Evolutionary conservation across 306 rosid genomes (phyloP).

Genomic region (Arachis stenosperma): DNA sequence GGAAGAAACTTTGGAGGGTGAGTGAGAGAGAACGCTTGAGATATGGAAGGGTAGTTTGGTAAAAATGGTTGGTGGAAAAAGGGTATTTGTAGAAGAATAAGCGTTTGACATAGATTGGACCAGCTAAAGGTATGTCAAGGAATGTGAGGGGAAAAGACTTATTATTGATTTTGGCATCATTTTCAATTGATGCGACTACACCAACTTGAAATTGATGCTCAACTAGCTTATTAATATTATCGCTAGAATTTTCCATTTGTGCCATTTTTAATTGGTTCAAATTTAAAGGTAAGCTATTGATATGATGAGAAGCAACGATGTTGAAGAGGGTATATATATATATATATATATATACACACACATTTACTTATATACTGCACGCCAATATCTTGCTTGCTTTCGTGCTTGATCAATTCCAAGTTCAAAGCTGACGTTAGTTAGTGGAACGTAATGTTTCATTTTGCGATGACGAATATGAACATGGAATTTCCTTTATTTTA

Average conservation of each 20-base stretch:
- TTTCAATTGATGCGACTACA: not conserved
- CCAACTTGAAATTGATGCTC: constrained; percentile 24
- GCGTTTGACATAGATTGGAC: constrained; percentile 43
- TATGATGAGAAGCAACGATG: no score
- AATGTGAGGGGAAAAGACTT: constrained; percentile 49
- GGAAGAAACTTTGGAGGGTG: constrained; percentile 38
- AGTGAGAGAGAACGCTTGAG: constrained; percentile 57
- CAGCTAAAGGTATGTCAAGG: constrained; percentile 52
- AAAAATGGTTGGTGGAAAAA: constrained; percentile 35
- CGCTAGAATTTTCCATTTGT: not conserved
- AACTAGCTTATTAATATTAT: constrained; percentile 19
- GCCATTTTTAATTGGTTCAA: no score
- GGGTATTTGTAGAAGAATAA: constrained; percentile 57
- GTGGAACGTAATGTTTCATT: no score
- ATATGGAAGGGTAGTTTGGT: constrained; percentile 37
- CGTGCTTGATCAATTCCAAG: no score
- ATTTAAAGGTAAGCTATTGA: no score
- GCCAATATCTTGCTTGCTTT: no score
- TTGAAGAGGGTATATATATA: no score
- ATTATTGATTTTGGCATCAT: not conserved
- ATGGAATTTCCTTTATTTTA: no score
- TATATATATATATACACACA: no score
- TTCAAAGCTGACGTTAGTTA: no score
- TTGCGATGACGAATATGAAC: no score
- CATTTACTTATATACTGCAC: no score